phyloP scores from a whole-genome alignment of 2,329 filamentous ascomycete genomes.

The Harringtonia aguacate region DNA sequence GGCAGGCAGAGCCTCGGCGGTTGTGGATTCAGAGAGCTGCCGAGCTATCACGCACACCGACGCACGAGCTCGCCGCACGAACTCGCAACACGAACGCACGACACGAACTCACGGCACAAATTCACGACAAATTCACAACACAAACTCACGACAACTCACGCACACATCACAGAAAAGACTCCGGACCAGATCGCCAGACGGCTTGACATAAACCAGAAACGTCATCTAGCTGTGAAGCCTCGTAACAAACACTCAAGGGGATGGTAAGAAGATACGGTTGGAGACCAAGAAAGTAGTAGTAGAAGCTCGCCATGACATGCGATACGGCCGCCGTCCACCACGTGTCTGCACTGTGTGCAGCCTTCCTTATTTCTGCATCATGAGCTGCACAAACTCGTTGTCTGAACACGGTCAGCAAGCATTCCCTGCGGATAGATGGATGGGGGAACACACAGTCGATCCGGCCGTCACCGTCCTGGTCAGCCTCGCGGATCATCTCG shows the following conservation, averaged over 20 bases:
- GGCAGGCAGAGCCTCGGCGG: too few relatives aligned
- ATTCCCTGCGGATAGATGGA: not conserved
- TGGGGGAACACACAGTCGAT: slow-evolving; percentile 61
- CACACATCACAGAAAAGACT: too few relatives aligned
- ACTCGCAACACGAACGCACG: too few relatives aligned
- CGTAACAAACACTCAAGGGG: not conserved
- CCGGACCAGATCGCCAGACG: too few relatives aligned
- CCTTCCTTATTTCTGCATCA: slow-evolving; percentile 77
- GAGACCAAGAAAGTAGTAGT: not conserved
- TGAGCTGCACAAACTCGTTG: slow-evolving; percentile 88
- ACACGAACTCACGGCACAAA: too few relatives aligned
- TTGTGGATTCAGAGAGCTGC: too few relatives aligned
- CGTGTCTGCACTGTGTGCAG: not conserved
- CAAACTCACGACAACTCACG: too few relatives aligned
- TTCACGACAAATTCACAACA: too few relatives aligned
- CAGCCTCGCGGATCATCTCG: slow-evolving; percentile 87
- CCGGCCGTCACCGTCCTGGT: slow-evolving; percentile 79
- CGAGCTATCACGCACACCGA: too few relatives aligned
- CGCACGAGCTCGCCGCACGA: too few relatives aligned
- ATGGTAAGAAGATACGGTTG: not conserved
- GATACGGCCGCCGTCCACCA: slow-evolving; percentile 1
- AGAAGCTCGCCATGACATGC: slow-evolving; percentile 3
- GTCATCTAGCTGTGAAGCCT: too few relatives aligned
- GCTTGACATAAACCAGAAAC: too few relatives aligned
- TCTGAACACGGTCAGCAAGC: slow-evolving; percentile 39